These are phyloP conservation scores for Cercospora brassicicola DNA, from an alignment of 2,329 filamentous ascomycete species.

Conservation along the genomic window DNA sequence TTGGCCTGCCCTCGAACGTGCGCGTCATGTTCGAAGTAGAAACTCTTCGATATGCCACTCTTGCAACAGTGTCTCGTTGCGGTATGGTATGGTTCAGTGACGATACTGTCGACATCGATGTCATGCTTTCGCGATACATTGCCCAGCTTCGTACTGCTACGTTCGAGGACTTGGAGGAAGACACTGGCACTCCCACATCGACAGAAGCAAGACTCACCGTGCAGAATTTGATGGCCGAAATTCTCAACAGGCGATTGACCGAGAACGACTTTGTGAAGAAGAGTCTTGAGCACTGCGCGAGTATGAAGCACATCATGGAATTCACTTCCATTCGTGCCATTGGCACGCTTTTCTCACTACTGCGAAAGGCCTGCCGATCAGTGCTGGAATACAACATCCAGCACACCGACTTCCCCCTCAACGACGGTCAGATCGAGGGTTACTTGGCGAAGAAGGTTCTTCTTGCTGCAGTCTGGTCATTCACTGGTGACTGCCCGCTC, in stretches of 20 bases:
- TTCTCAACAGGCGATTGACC: conserved; percentile 73
- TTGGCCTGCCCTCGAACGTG: conserved; percentile 90
- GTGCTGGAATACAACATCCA: conserved; percentile 95
- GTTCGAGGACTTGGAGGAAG: conserved; percentile 95
- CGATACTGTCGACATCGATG: conserved; percentile 86
- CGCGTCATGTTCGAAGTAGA: conserved; percentile 99
- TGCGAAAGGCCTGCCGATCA: conserved; percentile 91
- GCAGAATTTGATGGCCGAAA: conserved; percentile 75
- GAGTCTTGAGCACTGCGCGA: conserved; percentile 71
- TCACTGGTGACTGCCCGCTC: conserved; percentile 92
- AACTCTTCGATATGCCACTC: conserved; percentile 92
- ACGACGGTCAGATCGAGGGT: conserved; percentile 82
- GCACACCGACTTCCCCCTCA: conserved; percentile 89
- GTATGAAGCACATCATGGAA: conserved; percentile 96
- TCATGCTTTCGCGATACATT: conserved; percentile 92
- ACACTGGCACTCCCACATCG: conserved; percentile 68
- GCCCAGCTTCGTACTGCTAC: conserved; percentile 76
- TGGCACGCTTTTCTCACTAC: conserved; percentile 87
- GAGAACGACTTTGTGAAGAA: conserved; percentile 78
- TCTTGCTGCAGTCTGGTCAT: conserved; percentile 88
- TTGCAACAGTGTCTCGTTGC: conserved; percentile 98
- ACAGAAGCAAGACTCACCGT: conserved; percentile 64
- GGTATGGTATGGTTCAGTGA: conserved; percentile 99
- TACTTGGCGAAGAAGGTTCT: conserved; percentile 94
- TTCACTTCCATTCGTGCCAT: conserved; percentile 89